These are phyloP conservation scores for Suillus decipiens DNA, from an alignment of 768 basidiomycete genomes.

Conservation along the genomic window DNA sequence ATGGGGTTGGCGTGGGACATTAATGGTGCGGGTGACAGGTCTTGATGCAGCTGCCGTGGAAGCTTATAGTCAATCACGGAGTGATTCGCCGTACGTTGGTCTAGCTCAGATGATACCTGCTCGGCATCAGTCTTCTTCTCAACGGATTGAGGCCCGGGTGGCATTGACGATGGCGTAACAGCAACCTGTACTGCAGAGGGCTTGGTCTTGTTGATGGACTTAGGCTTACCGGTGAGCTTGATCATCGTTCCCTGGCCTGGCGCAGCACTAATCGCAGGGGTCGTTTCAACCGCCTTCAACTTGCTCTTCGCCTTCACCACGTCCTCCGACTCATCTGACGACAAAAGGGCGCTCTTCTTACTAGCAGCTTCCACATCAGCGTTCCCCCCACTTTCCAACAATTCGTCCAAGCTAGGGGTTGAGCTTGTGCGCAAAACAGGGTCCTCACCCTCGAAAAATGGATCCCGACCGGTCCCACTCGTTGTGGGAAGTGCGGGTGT, in stretches of 20 bases:
- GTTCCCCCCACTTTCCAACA: constrained; percentile 17
- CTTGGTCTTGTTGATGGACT: constrained; percentile 7
- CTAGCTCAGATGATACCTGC: constrained; percentile 12
- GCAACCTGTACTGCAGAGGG: background rate
- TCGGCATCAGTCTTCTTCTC: constrained; percentile 6
- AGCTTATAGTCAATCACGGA: constrained; percentile 55
- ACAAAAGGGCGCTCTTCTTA: constrained; percentile 10
- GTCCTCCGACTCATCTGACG: constrained; percentile 14
- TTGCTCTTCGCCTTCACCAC: background rate
- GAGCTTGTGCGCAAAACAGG: constrained; percentile 18
- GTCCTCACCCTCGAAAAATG: constrained; percentile 11
- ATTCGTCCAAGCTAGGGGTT: constrained; percentile 18
- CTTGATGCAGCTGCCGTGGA: constrained; percentile 60
- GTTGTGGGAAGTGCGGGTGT: constrained; percentile 17
- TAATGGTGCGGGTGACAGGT: constrained; percentile 56
- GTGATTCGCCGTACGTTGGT: constrained; percentile 15
- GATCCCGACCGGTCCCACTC: background rate
- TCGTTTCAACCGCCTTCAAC: background rate
- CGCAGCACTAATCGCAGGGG: constrained; percentile 8
- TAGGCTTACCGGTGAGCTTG: constrained; percentile 3
- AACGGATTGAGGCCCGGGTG: constrained; percentile 5
- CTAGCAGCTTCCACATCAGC: constrained; percentile 15
- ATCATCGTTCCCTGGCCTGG: background rate
- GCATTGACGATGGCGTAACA: background rate
- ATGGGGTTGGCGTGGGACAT: constrained; percentile 76